phyloP scores from a whole-genome alignment of 139 green algal genomes.

The Coelastrella sp. region DNA sequence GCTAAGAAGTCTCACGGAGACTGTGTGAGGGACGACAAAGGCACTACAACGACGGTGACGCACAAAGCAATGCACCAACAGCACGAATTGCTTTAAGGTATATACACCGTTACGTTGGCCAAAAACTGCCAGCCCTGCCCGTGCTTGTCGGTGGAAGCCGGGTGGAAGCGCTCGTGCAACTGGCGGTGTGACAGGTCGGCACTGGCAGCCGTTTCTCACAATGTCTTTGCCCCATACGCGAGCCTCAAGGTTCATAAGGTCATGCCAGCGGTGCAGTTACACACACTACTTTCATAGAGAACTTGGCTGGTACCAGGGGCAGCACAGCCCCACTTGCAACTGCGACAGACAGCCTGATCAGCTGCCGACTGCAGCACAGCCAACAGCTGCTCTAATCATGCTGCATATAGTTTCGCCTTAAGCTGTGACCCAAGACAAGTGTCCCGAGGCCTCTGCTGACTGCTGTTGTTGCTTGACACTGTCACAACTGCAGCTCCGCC shows the following conservation, averaged over 20 bases:
- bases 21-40: no score
- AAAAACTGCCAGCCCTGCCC: no score
- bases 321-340: neutral
- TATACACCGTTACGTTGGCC: no score
- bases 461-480: neutral
- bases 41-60: no score
- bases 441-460: neutral
- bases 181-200: no score
- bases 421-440: neutral
- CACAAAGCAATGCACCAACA: no score
- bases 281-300: neutral
- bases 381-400: neutral
- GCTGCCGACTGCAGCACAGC: neutral
- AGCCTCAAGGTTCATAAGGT: neutral
- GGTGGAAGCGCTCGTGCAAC: no score
- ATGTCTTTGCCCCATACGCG: no score
- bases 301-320: neutral
- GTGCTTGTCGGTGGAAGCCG: no score
- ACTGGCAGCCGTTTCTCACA: no score
- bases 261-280: neutral
- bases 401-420: neutral
- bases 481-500: slow-evolving; percentile 47
- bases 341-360: neutral
- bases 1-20: no score
- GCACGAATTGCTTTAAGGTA: no score